These are phyloP conservation scores for Penicillium sp. DNA, from an alignment of 2,329 filamentous ascomycete genomes.

Conservation along the genomic window DNA sequence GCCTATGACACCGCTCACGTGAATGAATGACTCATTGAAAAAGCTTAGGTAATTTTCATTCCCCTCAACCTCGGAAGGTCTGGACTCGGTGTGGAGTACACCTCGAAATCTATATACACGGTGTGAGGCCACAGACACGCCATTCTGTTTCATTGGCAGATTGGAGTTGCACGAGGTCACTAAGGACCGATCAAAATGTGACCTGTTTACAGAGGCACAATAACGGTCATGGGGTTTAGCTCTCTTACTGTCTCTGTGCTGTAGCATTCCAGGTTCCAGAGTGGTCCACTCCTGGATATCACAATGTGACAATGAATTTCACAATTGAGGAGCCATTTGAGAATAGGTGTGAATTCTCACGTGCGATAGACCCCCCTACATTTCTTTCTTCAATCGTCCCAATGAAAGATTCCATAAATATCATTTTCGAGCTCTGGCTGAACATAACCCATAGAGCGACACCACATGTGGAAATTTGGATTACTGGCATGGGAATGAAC, in stretches of 20 bases:
- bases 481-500: background rate
- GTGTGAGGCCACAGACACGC: background rate
- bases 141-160: background rate
- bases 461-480: too few relatives aligned
- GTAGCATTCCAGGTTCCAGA: background rate
- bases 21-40: background rate
- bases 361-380: background rate
- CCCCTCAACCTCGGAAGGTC: background rate
- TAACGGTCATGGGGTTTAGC: background rate
- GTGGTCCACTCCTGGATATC: background rate
- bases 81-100: background rate
- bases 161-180: background rate
- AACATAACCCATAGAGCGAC: background rate
- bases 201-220: background rate
- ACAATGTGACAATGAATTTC: background rate
- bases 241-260: background rate
- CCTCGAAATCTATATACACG: background rate
- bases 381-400: background rate
- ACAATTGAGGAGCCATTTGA: background rate
- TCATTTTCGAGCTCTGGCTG: background rate
- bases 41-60: background rate
- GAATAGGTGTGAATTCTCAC: background rate
- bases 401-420: background rate
- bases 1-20: constrained; percentile 13
- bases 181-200: background rate